phyloP scores from a whole-genome alignment of 2,329 filamentous ascomycete species.

The Alternaria triticimaculans region DNA sequence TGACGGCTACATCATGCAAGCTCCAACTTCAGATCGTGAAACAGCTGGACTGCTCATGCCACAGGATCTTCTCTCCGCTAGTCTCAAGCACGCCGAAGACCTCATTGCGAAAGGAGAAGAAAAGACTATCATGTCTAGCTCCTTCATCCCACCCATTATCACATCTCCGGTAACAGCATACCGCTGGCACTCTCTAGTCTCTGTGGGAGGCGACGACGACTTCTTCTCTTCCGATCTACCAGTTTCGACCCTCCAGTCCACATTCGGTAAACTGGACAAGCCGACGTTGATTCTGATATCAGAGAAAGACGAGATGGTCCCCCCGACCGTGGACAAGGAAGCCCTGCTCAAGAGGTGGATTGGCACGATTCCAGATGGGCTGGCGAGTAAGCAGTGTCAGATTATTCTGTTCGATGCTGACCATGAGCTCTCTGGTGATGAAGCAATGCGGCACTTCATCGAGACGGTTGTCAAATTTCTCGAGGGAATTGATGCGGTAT shows the following conservation, averaged over 20 bases:
- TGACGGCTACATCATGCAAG: constrained; percentile 24
- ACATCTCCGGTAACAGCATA: constrained; percentile 22
- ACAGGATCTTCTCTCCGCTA: constrained; percentile 2
- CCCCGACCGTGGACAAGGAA: constrained; percentile 12
- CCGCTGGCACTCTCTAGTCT: constrained; percentile 23
- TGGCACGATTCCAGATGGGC: background rate
- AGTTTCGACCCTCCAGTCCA: background rate
- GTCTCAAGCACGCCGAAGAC: constrained; percentile 9
- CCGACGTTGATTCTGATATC: constrained; percentile 18
- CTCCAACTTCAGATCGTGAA: constrained; percentile 23
- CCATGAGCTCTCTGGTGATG: background rate
- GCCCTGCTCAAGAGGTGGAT: constrained; percentile 4
- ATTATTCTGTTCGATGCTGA: background rate
- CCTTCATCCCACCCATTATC: constrained; percentile 17
- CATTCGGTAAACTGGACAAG: constrained; percentile 12
- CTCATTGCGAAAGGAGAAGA: constrained; percentile 12
- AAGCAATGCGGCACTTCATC: background rate
- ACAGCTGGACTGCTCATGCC: constrained; percentile 22
- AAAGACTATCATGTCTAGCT: constrained; percentile 10
- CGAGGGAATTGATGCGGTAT: background rate
- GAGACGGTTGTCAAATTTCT: background rate
- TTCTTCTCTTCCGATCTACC: constrained; percentile 24
- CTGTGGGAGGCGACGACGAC: constrained; percentile 23
- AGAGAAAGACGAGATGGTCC: constrained; percentile 26
- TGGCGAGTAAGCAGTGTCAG: background rate